phyloP scores from a whole-genome alignment of 2,329 filamentous ascomycete species.

The Geosmithia putterillii region DNA sequence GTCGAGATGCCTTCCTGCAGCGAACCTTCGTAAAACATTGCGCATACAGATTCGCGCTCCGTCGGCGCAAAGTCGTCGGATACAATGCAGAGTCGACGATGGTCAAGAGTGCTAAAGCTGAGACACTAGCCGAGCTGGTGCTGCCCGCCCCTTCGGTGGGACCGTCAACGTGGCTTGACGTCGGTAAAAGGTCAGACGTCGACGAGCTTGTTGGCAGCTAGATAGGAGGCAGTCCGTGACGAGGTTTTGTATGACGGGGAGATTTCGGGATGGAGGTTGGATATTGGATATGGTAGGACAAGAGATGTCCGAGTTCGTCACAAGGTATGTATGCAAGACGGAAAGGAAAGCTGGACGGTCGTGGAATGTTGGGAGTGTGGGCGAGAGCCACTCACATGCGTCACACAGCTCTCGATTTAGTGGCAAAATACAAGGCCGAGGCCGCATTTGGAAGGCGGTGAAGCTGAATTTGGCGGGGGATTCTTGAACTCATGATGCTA shows the following conservation, averaged over 20 bases:
- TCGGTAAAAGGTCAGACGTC: too few relatives aligned
- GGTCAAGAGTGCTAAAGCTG: not conserved
- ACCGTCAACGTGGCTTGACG: not conserved
- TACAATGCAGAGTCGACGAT: too few relatives aligned
- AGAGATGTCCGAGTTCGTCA: not conserved
- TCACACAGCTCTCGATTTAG: not conserved
- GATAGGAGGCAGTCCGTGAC: too few relatives aligned
- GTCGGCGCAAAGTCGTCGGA: not conserved
- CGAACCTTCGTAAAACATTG: constrained; percentile 72
- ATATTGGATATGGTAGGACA: too few relatives aligned
- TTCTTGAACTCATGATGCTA: not conserved
- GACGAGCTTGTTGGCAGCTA: too few relatives aligned
- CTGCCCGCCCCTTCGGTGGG: not conserved
- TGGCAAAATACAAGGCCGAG: not conserved
- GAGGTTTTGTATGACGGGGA: not conserved
- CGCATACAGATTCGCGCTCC: not conserved
- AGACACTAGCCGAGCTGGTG: not conserved
- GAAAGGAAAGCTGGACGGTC: not conserved
- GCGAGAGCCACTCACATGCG: not conserved
- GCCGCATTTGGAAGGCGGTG: not conserved
- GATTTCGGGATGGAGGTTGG: too few relatives aligned
- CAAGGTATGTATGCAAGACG: not conserved
- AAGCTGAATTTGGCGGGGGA: not conserved
- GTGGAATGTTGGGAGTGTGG: not conserved
- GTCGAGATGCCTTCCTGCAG: constrained; percentile 69